A percentile compares a stretch with the other conserved stretches of the same genome.
Evolutionary conservation across 495 filamentous ascomycete species (phyloP).

Genomic region (Tuber magnatum): DNA sequence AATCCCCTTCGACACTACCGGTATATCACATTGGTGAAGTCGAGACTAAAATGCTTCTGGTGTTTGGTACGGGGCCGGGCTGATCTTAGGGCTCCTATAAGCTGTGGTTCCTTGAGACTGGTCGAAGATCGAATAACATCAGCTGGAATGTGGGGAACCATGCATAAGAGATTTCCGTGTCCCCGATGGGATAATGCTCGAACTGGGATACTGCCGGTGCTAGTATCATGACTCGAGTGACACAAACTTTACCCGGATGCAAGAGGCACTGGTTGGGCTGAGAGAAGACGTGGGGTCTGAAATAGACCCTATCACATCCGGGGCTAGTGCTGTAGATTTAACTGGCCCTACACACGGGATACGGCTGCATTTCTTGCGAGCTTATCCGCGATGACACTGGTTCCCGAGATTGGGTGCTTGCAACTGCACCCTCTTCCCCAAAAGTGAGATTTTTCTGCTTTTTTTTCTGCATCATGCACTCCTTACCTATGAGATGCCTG

Average conservation of each 20-base stretch:
- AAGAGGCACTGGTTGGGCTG: background rate
- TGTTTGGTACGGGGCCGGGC: background rate
- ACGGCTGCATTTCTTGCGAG: background rate
- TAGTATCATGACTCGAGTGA: background rate
- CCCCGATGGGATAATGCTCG: background rate
- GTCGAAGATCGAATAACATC: background rate
- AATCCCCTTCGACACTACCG: background rate
- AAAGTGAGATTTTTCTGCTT: background rate
- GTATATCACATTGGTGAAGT: background rate
- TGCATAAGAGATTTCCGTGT: background rate
- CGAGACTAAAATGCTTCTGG: background rate
- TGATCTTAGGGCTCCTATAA: background rate
- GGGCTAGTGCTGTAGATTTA: background rate
- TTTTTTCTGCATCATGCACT: background rate
- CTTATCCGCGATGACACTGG: background rate
- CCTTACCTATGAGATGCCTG: background rate
- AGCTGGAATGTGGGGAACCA: background rate
- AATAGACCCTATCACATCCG: constrained; percentile 2
- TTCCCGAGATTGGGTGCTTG: background rate
- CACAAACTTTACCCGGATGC: background rate
- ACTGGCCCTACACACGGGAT: background rate
- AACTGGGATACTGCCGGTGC: background rate
- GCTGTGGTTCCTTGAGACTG: background rate
- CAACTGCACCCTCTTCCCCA: background rate
- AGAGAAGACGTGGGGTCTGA: background rate